Conservation (phyloP, 2,329 filamentous ascomycete species). For the Pyricularia grisea region DNA sequence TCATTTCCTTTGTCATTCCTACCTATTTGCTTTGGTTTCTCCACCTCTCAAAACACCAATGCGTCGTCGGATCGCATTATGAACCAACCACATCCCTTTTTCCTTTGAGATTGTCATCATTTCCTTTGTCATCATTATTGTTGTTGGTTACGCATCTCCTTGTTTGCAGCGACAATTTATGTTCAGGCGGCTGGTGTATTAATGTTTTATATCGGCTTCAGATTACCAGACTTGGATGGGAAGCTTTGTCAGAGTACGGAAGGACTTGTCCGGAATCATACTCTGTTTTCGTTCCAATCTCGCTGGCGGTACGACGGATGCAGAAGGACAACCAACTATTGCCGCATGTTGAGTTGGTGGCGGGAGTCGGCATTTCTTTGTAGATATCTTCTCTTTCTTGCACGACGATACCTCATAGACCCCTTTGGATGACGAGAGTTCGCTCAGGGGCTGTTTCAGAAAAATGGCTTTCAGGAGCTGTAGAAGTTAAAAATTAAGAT, state of each 20-base stretch:
- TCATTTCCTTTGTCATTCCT: conserved; percentile 3
- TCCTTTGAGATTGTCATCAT: neutral
- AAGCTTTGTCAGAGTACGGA: neutral
- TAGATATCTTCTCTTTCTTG: conserved; percentile 7
- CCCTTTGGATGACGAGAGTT: conserved; percentile 9
- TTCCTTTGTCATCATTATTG: neutral
- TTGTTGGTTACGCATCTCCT: neutral
- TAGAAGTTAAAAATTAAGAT: conserved; percentile 4
- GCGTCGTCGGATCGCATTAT: neutral
- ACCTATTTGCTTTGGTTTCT: neutral
- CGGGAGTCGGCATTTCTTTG: conserved; percentile 2
- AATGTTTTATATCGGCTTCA: neutral
- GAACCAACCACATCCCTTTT: neutral
- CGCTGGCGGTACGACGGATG: neutral
- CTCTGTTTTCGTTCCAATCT: neutral
- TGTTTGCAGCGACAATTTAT: neutral
- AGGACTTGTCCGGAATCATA: neutral
- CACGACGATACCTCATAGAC: conserved; percentile 15
- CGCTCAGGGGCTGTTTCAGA: neutral
- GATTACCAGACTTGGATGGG: neutral
- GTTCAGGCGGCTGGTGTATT: neutral
- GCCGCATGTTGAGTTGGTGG: neutral
- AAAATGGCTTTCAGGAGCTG: neutral
- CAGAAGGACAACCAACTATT: neutral
- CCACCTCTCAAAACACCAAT: neutral